phyloP scores from a whole-genome alignment of 169 alveolate genomes.

The Plasmodium chabaudi region DNA sequence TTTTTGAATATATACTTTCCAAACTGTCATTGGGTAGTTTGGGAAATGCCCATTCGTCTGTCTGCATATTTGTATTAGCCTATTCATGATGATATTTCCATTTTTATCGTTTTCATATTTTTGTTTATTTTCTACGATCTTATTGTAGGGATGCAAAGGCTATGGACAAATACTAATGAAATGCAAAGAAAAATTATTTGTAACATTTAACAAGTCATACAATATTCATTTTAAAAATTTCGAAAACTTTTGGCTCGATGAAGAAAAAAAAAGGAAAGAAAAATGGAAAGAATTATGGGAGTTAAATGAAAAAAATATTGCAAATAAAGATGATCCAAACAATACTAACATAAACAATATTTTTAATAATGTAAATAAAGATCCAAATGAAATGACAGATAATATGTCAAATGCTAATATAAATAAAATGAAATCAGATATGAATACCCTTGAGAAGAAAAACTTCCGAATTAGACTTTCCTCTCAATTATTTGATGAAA shows the following conservation, averaged over 20 bases:
- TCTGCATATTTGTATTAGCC: too few relatives aligned
- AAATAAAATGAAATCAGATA: constrained; percentile 25
- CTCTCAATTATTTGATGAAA: constrained; percentile 52
- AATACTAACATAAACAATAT: not conserved
- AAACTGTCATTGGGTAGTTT: too few relatives aligned
- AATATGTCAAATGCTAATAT: not conserved
- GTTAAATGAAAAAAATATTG: constrained; percentile 26
- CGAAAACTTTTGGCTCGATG: constrained; percentile 68
- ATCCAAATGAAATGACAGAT: constrained; percentile 9
- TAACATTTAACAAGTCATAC: constrained; percentile 59
- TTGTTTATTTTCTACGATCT: not conserved
- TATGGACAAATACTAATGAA: constrained; percentile 64
- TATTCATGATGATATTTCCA: too few relatives aligned
- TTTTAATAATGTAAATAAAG: constrained; percentile 5
- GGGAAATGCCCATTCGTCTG: too few relatives aligned
- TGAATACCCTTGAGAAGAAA: constrained; percentile 39
- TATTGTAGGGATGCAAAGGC: constrained; percentile 49
- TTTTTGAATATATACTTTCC: too few relatives aligned
- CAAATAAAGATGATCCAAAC: not conserved
- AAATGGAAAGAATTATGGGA: constrained; percentile 56
- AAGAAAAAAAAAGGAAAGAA: constrained; percentile 55
- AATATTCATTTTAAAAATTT: constrained; percentile 41
- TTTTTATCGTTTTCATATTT: not conserved
- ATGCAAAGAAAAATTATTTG: constrained; percentile 59
- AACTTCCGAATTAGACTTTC: constrained; percentile 71